These are phyloP conservation scores for Syzygium grande DNA, from an alignment of 345 rosid species.

Conservation along the genomic window DNA sequence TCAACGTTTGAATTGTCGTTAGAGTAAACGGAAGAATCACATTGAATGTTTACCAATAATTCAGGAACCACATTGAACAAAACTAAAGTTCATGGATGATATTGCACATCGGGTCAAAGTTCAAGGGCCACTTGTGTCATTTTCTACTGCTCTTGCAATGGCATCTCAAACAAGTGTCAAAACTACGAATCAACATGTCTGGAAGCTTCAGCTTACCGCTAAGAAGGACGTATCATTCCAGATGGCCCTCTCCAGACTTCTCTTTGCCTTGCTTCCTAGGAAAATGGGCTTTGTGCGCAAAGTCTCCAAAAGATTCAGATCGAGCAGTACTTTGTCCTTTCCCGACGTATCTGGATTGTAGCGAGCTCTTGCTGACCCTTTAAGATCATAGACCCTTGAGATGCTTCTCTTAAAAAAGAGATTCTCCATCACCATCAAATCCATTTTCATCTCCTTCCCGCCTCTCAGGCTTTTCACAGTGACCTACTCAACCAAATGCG, in stretches of 20 bases:
- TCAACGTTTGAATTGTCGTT: neutral
- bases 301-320: slow-evolving; percentile 76
- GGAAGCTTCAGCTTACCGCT: slow-evolving; percentile 50
- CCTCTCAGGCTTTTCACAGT: slow-evolving; percentile 70
- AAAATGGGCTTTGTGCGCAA: slow-evolving; percentile 82
- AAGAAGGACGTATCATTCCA: slow-evolving; percentile 95
- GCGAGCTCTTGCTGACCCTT: slow-evolving; percentile 79
- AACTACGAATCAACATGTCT: neutral
- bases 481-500: slow-evolving; percentile 34
- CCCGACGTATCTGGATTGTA: slow-evolving; percentile 85
- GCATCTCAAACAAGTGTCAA: neutral
- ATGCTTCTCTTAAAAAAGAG: slow-evolving; percentile 78
- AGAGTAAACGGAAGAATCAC: neutral
- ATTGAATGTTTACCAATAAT: neutral
- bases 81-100: neutral
- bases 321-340: slow-evolving; percentile 66
- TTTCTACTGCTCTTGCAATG: neutral
- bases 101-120: neutral
- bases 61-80: neutral
- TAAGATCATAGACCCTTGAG: slow-evolving; percentile 75
- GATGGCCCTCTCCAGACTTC: slow-evolving; percentile 89
- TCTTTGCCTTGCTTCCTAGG: slow-evolving; percentile 90
- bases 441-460: slow-evolving; percentile 90
- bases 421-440: slow-evolving; percentile 97
- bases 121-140: neutral